Conservation (phyloP, 108 stramenopile species). For the Craspedostauros australis region DNA sequence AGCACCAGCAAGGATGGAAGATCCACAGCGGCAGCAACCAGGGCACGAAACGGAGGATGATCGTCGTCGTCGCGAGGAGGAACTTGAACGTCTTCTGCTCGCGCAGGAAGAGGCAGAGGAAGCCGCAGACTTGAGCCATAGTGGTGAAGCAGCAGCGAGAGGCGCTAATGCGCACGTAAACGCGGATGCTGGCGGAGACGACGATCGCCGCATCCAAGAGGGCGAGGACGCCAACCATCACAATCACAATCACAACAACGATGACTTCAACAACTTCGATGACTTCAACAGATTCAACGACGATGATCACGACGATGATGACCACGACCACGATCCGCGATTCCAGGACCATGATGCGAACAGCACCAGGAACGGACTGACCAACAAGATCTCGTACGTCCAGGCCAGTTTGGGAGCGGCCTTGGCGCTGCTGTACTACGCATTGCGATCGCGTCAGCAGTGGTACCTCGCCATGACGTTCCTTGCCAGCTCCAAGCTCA, state of each 20-base stretch:
- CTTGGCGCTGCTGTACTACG: constrained; percentile 50
- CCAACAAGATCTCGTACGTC: constrained; percentile 35
- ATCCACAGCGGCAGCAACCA: neutral
- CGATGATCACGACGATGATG: neutral
- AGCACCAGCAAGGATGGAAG: neutral
- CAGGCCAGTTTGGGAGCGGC: constrained; percentile 49
- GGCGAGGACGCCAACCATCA: neutral
- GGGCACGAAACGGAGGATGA: constrained; percentile 8
- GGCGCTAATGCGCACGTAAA: neutral
- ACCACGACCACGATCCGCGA: neutral
- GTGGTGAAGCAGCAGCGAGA: neutral
- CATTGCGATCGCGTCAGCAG: constrained; percentile 79
- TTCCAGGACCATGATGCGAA: neutral
- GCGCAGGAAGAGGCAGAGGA: constrained; percentile 21
- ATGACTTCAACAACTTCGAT: neutral
- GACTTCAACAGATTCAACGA: neutral
- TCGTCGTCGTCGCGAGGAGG: constrained; percentile 18
- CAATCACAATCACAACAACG: constrained; percentile 5
- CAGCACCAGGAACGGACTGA: constrained; percentile 1
- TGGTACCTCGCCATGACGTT: constrained; percentile 93
- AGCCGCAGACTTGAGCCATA: constrained; percentile 7
- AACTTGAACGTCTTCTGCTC: constrained; percentile 24
- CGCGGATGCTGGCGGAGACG: neutral
- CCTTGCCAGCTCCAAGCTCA: constrained; percentile 81
- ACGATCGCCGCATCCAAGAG: neutral